Evolutionary conservation across 768 basidiomycete species (phyloP).

Genomic region (Trametes meyenii): DNA sequence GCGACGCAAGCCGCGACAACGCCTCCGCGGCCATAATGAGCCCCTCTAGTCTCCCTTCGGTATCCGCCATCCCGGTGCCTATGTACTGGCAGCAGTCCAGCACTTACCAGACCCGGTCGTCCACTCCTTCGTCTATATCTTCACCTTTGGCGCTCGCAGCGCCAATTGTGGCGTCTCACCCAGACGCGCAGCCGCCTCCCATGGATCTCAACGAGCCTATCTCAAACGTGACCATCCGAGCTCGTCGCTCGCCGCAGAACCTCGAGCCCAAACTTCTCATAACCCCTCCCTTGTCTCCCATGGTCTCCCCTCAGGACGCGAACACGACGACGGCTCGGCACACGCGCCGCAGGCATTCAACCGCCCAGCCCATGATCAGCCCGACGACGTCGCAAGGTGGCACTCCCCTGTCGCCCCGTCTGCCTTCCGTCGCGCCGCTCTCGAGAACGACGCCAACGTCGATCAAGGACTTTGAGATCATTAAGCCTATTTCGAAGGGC

Average conservation of each 20-base stretch:
- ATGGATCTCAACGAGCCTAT: constrained; percentile 65
- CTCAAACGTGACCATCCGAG: constrained; percentile 50
- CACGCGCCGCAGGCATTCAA: constrained; percentile 57
- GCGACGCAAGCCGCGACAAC: constrained; percentile 22
- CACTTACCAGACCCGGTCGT: constrained; percentile 73
- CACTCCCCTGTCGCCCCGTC: constrained; percentile 82
- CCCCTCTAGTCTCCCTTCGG: constrained; percentile 28
- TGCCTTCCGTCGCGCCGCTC: constrained; percentile 75
- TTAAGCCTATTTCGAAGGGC: constrained; percentile 99
- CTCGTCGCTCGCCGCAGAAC: constrained; percentile 67
- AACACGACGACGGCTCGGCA: constrained; percentile 49
- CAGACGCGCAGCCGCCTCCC: constrained; percentile 53
- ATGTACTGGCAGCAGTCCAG: constrained; percentile 40
- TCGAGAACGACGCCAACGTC: constrained; percentile 84
- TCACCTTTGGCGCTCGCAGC: constrained; percentile 85
- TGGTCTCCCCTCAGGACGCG: constrained; percentile 56
- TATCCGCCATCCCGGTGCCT: constrained; percentile 37
- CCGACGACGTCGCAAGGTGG: constrained; percentile 45
- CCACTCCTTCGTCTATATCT: constrained; percentile 86
- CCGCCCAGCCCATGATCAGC: constrained; percentile 56
- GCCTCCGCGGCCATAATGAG: constrained; percentile 16
- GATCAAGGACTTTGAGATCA: constrained; percentile 98
- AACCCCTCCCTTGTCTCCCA: constrained; percentile 74
- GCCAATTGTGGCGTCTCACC: constrained; percentile 72
- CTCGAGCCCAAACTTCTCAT: constrained; percentile 67